Percentiles rank a stretch among this genome's conserved stretches.
Evolutionary conservation across 2,329 filamentous ascomycete genomes (phyloP).

Genomic region (Neopestalotiopsis rosae): DNA sequence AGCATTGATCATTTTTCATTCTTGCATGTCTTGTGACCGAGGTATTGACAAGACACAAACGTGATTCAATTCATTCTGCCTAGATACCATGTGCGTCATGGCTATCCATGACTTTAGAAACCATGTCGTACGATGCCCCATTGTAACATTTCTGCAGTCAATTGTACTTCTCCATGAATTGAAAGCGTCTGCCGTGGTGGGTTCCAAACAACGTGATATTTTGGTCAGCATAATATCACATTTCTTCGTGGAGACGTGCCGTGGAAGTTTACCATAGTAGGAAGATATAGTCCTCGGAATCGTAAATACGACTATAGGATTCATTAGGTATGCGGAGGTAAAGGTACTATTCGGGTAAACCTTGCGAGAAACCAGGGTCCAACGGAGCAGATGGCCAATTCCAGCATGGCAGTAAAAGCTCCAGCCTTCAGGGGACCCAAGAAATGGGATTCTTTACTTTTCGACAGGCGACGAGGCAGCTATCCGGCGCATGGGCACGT

Average conservation of each 20-base stretch:
- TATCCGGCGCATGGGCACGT: slow-evolving; percentile 2
- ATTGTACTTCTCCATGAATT: not conserved
- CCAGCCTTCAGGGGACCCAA: not conserved
- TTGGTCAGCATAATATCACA: not conserved
- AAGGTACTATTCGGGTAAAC: slow-evolving; percentile 17
- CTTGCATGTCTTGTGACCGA: too few species aligned
- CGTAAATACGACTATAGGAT: not conserved
- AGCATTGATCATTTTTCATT: too few species aligned
- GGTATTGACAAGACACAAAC: too few species aligned
- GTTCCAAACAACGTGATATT: not conserved
- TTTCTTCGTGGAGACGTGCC: not conserved
- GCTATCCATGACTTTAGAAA: not conserved
- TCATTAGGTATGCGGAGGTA: not conserved
- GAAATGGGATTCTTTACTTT: slow-evolving; percentile 13
- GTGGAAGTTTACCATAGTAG: not conserved
- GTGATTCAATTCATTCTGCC: not conserved
- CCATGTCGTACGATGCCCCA: not conserved
- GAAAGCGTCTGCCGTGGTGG: not conserved
- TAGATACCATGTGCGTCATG: not conserved
- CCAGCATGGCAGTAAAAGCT: not conserved
- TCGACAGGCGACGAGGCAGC: not conserved
- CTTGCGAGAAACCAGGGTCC: slow-evolving; percentile 19
- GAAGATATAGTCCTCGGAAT: not conserved
- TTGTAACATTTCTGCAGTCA: not conserved
- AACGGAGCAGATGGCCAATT: slow-evolving; percentile 9